These are phyloP conservation scores for Lactuca sativa DNA, from an alignment of 129 eudicot species.

Conservation along the genomic window DNA sequence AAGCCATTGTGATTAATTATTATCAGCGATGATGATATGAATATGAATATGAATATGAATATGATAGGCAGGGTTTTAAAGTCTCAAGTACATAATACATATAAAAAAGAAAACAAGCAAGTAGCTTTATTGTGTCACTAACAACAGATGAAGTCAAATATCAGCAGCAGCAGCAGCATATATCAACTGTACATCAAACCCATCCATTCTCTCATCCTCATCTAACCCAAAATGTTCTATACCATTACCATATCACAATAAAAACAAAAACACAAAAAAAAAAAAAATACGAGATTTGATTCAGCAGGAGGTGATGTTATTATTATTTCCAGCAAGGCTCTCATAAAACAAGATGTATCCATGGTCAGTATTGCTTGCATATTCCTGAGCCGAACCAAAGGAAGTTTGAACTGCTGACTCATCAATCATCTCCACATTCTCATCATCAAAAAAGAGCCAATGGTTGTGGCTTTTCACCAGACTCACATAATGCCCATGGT, in stretches of 20 bases:
- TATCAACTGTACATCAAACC: slow-evolving; percentile 36
- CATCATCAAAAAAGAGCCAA: slow-evolving; percentile 80
- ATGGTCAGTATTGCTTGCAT: slow-evolving; percentile 71
- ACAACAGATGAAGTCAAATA: slow-evolving; percentile 34
- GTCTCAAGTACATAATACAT: slow-evolving; percentile 21
- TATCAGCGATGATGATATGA: not conserved
- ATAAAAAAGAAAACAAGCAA: not conserved
- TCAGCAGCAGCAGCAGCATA: slow-evolving; percentile 25
- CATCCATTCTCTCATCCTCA: slow-evolving; percentile 10
- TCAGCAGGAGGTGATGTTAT: not conserved
- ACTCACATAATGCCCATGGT: slow-evolving; percentile 74
- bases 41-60: too few species aligned
- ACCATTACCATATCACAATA: slow-evolving; percentile 14
- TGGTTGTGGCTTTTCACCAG: slow-evolving; percentile 72
- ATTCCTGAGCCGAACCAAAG: slow-evolving; percentile 81
- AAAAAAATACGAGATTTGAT: slow-evolving; percentile 10
- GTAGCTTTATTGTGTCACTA: slow-evolving; percentile 35
- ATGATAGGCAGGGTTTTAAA: slow-evolving; percentile 15
- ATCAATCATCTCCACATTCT: slow-evolving; percentile 76
- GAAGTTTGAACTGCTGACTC: slow-evolving; percentile 72
- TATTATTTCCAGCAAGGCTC: slow-evolving; percentile 42
- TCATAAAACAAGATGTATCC: slow-evolving; percentile 73
- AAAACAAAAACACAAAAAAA: not conserved
- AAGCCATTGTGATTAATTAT: not conserved
- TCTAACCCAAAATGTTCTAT: slow-evolving; percentile 30